Conservation (phyloP, 176 grass and related monocot species). For the Zoysia pacifica region DNA sequence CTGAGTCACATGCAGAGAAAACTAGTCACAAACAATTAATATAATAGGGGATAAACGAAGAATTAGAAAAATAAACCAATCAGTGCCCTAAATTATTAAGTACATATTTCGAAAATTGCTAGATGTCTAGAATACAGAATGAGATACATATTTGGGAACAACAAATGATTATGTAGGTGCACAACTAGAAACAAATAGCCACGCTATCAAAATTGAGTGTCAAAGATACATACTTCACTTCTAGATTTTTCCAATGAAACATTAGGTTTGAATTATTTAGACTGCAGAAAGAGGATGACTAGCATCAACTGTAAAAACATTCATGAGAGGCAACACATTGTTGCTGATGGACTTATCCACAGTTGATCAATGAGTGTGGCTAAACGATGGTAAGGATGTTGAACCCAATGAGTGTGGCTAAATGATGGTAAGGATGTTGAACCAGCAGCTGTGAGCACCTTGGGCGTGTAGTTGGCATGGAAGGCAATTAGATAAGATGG, state of each 20-base stretch:
- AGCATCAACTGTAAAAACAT: background rate
- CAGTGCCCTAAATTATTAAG: background rate
- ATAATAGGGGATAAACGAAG: background rate
- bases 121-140: background rate
- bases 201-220: background rate
- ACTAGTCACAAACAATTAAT: conserved; percentile 13
- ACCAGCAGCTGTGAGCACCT: background rate
- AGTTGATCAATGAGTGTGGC: background rate
- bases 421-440: background rate
- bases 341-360: background rate
- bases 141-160: conserved; percentile 9
- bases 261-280: background rate
- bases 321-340: background rate
- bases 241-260: conserved; percentile 11
- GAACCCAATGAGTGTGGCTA: background rate
- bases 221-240: background rate
- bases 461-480: background rate
- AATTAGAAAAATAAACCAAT: conserved; percentile 12
- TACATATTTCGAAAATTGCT: background rate
- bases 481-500: background rate
- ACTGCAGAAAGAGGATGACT: background rate
- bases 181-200: background rate
- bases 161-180: background rate
- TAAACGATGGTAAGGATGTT: background rate
- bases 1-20: conserved; percentile 54